Base-by-base conservation (phyloP, 139 green algal genomes). In the Ettlia oleoabundans region DNA sequence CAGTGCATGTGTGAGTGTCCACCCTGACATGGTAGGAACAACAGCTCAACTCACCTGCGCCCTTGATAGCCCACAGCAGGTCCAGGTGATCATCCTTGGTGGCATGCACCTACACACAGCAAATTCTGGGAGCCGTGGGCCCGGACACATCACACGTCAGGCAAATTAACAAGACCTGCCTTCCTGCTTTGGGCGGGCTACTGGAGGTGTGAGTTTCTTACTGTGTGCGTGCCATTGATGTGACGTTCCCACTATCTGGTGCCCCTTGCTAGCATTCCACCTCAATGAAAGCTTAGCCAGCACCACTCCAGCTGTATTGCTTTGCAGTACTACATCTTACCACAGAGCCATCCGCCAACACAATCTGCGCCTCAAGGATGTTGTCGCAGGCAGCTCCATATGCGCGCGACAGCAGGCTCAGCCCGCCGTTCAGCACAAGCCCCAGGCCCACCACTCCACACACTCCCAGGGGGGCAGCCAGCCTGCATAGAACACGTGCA, bases 391-490 rank as follows among this genome's bases (percentile, higher is more conserved):
- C 30, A n/a, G 58, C n/a, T 13, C 75, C 75, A n/a, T 62, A 33
- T 9, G 58, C 41, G 28, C 75, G 40, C 5, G 75, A 81, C 37
- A 81, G 55, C 38, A 81, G 55, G 55, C 47, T 69, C 19, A 71
- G 28, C 47, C 75, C 75, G 38, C 75, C 75, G n/a, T 81, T 81
- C 33, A 81, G 55, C 0, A 40, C 75, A 55, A 81, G 75, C 8
- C 72, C 75, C 55, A 81, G 33, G 28, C 75, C 75, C 55, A 70
- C 58, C 4, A 51, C 43, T 7, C 24, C 9, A 55, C 55, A 70
- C 55, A 81, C 62, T 4, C 75, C 75, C 55, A 81, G 55, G 1
- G 75, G 75, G 28, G 40, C 75, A 9, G 75, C 75, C 75, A 81
- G 75, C 58, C 73, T 80, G 70, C 1, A 38, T 30, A 18, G 30